Conservation (phyloP, 202 grass and related monocot species). For the Dendrocalamus latiflorus region DNA sequence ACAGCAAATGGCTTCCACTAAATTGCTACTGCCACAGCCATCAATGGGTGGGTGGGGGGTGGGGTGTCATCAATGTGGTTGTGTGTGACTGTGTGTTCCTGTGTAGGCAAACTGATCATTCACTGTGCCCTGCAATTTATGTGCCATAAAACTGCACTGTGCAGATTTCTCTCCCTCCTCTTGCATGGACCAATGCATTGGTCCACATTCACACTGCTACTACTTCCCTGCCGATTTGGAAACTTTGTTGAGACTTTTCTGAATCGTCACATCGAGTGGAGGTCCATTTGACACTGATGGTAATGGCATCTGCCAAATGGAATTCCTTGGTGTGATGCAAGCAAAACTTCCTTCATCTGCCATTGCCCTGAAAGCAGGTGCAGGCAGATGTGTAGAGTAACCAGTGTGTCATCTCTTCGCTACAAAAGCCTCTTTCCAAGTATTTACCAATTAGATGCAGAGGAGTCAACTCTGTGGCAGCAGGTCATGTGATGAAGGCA, state of each 20-base stretch:
- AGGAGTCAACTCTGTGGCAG: slow-evolving; percentile 6
- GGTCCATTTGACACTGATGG: background rate
- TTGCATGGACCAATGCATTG: background rate
- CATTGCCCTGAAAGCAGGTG: background rate
- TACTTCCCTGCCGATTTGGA: slow-evolving; percentile 19
- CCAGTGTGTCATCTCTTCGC: background rate
- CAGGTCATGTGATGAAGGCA: slow-evolving; percentile 32
- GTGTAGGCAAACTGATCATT: slow-evolving; percentile 43
- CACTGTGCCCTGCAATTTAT: slow-evolving; percentile 57
- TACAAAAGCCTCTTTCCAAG: slow-evolving; percentile 10
- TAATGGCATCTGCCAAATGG: slow-evolving; percentile 18
- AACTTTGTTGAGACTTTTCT: slow-evolving; percentile 8
- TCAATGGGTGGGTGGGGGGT: slow-evolving; percentile 41
- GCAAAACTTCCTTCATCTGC: background rate
- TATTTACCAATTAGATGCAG: slow-evolving; percentile 7
- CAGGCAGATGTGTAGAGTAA: slow-evolving; percentile 6
- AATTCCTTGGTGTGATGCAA: slow-evolving; percentile 1
- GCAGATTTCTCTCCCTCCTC: slow-evolving; percentile 13
- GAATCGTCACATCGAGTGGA: background rate
- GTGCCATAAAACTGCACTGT: slow-evolving; percentile 39
- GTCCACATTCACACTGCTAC: slow-evolving; percentile 21
- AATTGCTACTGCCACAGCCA: slow-evolving; percentile 32
- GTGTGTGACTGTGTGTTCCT: background rate
- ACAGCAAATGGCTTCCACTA: slow-evolving; percentile 38
- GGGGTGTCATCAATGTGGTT: slow-evolving; percentile 32